These are phyloP conservation scores for Acacia melanoxylon DNA, from an alignment of 306 rosid genomes.

Conservation along the genomic window DNA sequence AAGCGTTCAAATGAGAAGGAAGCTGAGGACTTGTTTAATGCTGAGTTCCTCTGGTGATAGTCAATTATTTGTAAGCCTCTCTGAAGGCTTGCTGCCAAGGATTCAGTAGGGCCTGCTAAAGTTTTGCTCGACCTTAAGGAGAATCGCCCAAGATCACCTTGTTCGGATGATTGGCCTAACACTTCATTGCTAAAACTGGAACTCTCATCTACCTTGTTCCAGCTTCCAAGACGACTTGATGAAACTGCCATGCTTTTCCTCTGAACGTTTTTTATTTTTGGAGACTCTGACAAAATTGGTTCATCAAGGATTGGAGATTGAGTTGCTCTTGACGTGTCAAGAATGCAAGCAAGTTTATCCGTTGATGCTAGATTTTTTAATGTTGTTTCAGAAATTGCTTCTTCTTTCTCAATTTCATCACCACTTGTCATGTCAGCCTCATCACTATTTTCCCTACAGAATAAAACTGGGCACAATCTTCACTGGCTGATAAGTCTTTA, in stretches of 20 bases:
- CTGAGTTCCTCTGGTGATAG: slow-evolving; percentile 72
- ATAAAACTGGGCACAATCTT: slow-evolving; percentile 52
- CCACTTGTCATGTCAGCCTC: slow-evolving; percentile 47
- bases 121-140: slow-evolving; percentile 59
- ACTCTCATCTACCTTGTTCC: slow-evolving; percentile 56
- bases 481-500: slow-evolving; percentile 35
- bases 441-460: slow-evolving; percentile 57
- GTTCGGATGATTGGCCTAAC: slow-evolving; percentile 49
- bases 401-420: slow-evolving; percentile 49
- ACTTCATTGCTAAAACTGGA: slow-evolving; percentile 51
- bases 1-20: slow-evolving; percentile 91
- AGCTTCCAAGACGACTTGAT: slow-evolving; percentile 53
- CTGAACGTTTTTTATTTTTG: slow-evolving; percentile 69
- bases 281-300: slow-evolving; percentile 86
- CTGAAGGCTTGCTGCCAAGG: slow-evolving; percentile 90
- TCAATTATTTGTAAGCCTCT: slow-evolving; percentile 88
- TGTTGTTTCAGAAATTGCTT: slow-evolving; percentile 31
- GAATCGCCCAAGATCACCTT: slow-evolving; percentile 43
- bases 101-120: slow-evolving; percentile 61
- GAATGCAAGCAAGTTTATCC: slow-evolving; percentile 30
- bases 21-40: slow-evolving; percentile 66
- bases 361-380: slow-evolving; percentile 31
- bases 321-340: slow-evolving; percentile 32
- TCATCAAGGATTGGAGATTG: slow-evolving; percentile 68
- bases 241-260: slow-evolving; percentile 64